phyloP scores from a whole-genome alignment of 2,329 filamentous ascomycete genomes.

The Periconia sp. region DNA sequence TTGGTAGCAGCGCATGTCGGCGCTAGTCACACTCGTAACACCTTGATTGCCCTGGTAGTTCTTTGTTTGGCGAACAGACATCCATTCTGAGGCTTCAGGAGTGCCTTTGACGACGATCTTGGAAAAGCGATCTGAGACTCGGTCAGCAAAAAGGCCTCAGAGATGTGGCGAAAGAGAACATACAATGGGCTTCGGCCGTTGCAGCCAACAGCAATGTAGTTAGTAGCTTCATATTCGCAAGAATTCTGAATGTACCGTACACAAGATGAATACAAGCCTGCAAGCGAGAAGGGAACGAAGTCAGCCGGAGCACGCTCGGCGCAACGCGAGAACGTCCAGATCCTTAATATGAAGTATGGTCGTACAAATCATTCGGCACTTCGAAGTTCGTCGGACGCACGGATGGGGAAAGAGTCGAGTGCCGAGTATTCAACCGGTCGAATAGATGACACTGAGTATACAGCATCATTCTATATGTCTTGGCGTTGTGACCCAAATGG shows the following conservation, averaged over 20 bases:
- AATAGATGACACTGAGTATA: not conserved
- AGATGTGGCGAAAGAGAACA: not conserved
- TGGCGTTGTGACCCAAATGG: no score
- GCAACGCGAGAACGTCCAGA: not conserved
- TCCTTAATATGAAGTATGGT: not conserved
- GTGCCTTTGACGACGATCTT: slow-evolving; percentile 29
- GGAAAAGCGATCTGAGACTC: slow-evolving; percentile 28
- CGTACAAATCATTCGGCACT: slow-evolving; percentile 1
- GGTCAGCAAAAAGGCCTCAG: not conserved
- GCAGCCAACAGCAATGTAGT: slow-evolving; percentile 17
- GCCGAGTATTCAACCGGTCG: not conserved
- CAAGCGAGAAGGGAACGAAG: not conserved
- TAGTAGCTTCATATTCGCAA: slow-evolving; percentile 8
- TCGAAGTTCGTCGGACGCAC: slow-evolving; percentile 1
- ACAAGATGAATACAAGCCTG: not conserved
- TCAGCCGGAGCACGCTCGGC: not conserved
- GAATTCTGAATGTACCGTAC: not conserved
- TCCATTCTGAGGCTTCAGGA: slow-evolving; percentile 50
- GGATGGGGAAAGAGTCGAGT: slow-evolving; percentile 3
- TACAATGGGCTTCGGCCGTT: slow-evolving; percentile 30
- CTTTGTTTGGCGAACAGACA: slow-evolving; percentile 55
- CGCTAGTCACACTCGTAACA: slow-evolving; percentile 56
- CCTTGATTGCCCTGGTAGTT: slow-evolving; percentile 59
- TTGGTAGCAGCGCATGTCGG: slow-evolving; percentile 61
- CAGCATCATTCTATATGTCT: not conserved